A percentile compares a stretch with the other conserved stretches of the same genome.
Conservation (phyloP, 805 yeast genomes). For the Candida pini region DNA sequence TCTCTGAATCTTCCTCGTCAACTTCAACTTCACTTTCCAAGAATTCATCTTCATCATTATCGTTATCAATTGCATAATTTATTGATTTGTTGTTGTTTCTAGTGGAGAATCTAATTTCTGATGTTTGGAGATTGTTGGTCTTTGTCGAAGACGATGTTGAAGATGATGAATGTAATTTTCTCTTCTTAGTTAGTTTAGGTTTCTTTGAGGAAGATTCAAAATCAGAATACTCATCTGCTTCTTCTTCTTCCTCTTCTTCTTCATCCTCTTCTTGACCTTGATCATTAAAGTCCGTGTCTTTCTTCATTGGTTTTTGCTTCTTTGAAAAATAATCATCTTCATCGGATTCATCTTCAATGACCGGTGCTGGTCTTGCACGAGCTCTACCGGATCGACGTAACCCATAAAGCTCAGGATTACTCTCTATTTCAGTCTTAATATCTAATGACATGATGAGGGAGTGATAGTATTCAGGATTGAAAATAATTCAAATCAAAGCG, state of each 20-base stretch:
- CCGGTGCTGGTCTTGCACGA: constrained; percentile 31
- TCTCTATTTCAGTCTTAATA: constrained; percentile 42
- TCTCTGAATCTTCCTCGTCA: constrained; percentile 5
- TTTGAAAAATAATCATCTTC: constrained; percentile 14
- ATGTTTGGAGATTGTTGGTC: constrained; percentile 11
- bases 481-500: no score
- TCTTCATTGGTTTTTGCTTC: constrained; percentile 14
- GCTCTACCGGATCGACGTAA: constrained; percentile 71
- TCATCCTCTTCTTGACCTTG: constrained; percentile 28
- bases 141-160: constrained; percentile 2
- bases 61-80: constrained; percentile 71
- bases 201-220: constrained; percentile 15
- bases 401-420: constrained; percentile 80
- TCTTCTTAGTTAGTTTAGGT: constrained; percentile 15
- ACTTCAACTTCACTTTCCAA: constrained; percentile 39
- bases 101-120: constrained; percentile 71
- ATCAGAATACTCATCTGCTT: constrained; percentile 26
- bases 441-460: constrained; percentile 15
- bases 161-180: constrained; percentile 8
- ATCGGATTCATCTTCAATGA: constrained; percentile 29
- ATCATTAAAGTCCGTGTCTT: constrained; percentile 11
- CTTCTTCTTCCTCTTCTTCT: constrained; percentile 22
- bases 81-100: constrained; percentile 60
- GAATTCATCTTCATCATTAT: constrained; percentile 50
- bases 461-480: no score